Percentiles rank a stretch among this genome's conserved stretches.
These are phyloP conservation scores for Penicillium sp. DNA, from an alignment of 2,329 filamentous ascomycete species.

Conservation along the genomic window DNA sequence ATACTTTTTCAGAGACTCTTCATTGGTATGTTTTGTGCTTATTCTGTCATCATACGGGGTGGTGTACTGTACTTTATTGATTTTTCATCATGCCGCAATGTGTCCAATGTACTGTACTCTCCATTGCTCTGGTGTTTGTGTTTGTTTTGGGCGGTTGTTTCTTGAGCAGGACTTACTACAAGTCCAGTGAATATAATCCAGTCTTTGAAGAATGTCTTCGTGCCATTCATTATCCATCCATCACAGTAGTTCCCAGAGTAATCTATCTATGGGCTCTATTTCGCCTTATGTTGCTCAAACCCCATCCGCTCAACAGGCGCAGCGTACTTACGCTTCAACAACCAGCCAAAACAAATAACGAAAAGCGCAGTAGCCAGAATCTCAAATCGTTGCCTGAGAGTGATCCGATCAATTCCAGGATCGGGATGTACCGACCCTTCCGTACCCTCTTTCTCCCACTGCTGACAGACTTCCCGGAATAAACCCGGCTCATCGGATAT, in stretches of 20 bases:
- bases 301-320: constrained; percentile 3
- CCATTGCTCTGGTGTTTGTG: constrained; percentile 15
- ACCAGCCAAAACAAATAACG: constrained; percentile 21
- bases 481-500: constrained; percentile 72
- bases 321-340: constrained; percentile 10
- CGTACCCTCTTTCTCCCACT: constrained; percentile 17
- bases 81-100: constrained; percentile 17
- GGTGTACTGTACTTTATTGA: constrained; percentile 11
- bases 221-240: constrained; percentile 3
- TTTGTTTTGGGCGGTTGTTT: not conserved
- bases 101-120: constrained; percentile 15
- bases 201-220: constrained; percentile 5
- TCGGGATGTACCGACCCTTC: not conserved
- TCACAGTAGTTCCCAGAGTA: no score
- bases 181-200: constrained; percentile 8
- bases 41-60: not conserved
- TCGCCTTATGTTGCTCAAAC: constrained; percentile 13
- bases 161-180: constrained; percentile 1
- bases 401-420: constrained; percentile 11
- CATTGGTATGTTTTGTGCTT: not conserved
- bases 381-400: constrained; percentile 11
- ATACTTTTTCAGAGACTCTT: not conserved
- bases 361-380: constrained; percentile 10
- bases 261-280: constrained; percentile 5
- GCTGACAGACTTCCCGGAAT: constrained; percentile 13